Conservation (phyloP, 345 rosid species). For the Bretschneidera sinensis region DNA sequence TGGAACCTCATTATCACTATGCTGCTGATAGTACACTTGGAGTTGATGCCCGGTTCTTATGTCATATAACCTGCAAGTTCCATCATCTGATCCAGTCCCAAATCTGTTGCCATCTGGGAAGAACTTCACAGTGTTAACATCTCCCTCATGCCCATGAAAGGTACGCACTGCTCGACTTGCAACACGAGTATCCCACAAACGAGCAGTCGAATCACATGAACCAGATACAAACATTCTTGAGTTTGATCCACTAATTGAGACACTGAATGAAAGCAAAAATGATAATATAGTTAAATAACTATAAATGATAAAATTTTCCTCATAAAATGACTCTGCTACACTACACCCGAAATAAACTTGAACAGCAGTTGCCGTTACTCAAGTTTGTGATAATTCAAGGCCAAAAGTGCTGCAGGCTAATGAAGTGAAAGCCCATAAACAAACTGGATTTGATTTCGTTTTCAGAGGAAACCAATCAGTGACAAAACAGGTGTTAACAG, state of each 20-base stretch:
- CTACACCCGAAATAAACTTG: no score
- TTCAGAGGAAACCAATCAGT: no score
- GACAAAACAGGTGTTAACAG: no score
- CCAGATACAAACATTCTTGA: constrained; percentile 87
- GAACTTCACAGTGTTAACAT: constrained; percentile 85
- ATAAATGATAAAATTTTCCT: no score
- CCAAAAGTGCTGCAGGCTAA: no score
- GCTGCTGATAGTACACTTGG: constrained; percentile 65
- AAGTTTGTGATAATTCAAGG: no score
- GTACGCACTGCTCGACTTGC: constrained; percentile 93
- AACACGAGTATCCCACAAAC: constrained; percentile 93
- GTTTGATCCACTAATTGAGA: constrained; percentile 69
- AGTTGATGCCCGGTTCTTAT: constrained; percentile 93
- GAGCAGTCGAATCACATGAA: constrained; percentile 87
- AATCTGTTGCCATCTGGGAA: constrained; percentile 94
- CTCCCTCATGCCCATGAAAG: constrained; percentile 93
- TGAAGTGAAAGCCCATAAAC: no score
- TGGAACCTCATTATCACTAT: constrained; percentile 39
- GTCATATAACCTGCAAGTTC: constrained; percentile 93
- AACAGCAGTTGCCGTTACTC: no score
- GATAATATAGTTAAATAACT: neutral
- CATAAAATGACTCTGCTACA: no score
- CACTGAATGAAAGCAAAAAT: constrained; percentile 40
- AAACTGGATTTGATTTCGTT: no score
- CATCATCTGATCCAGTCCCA: constrained; percentile 95